Base-by-base conservation (phyloP, 1,284 basidiomycete genomes). In the Porodaedalea pini region DNA sequence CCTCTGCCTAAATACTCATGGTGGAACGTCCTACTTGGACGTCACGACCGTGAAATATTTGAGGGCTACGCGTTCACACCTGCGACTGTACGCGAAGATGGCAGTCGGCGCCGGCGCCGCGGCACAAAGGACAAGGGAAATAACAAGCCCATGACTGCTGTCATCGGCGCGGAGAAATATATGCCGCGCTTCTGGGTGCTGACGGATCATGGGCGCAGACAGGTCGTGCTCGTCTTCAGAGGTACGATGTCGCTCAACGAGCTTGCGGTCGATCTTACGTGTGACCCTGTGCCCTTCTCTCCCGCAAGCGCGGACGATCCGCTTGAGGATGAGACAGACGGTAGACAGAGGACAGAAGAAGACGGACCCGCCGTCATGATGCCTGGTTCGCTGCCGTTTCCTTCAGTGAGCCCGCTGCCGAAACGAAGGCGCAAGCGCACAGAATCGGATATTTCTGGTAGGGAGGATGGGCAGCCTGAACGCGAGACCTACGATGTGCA, bases 151-250 rank as follows among this genome's bases (percentile, higher is more conserved):
- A 25, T 45, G n/a, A 64, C 59, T 17, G 76, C 79, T 50, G 77
- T 84, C 34, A 76, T 85, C 32, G 86, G 87, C n/a, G 74, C 79
- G 50, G 83, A 86, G 63, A 78, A 80, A 58, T 76, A 83, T 61
- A 86, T 90, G 82, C 89, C 88, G 1, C 76, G 88, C 41, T 91
- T 86, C 68, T 91, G 88, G 88, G 85, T 91, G 1, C 74, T 91
- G 31, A 88, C 86, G 0, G 88, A 91, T 67, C 85, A 91, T 67
- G 77, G 76, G 32, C 76, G 89, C 40, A 73, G 72, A 8, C 85
- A 91, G 67, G 79, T 91, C 48, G 86, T 91, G 1, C 78, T 91
- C 37, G 86, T 91, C 2, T 53, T 51, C 36, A 36, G 44, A 11
- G 54, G 88, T n/a, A 91, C 88, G 1, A 88, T 90, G 85, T 87